These are phyloP conservation scores for Leucogyrophana mollusca DNA, from an alignment of 768 basidiomycete species.

Conservation along the genomic window DNA sequence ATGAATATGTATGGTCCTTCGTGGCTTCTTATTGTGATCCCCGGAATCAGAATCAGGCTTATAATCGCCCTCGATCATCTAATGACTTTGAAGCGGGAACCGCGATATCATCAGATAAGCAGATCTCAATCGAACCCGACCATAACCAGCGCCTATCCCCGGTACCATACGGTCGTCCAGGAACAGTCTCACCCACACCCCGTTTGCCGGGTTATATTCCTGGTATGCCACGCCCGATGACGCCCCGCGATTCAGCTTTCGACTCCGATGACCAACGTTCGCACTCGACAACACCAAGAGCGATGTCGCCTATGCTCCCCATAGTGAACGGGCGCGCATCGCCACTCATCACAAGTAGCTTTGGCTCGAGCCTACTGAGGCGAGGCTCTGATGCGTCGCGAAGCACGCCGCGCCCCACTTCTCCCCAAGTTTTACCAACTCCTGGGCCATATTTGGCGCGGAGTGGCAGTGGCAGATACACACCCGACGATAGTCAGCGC, in stretches of 20 bases:
- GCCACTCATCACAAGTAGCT: constrained; percentile 34
- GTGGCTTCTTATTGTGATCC: constrained; percentile 17
- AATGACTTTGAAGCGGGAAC: constrained; percentile 60
- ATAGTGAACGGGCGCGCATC: constrained; percentile 31
- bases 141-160: constrained; percentile 54
- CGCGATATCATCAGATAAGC: constrained; percentile 68
- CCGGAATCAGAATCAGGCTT: constrained; percentile 11
- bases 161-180: constrained; percentile 52
- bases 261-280: constrained; percentile 76
- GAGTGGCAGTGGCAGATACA: constrained; percentile 62
- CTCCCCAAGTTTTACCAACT: constrained; percentile 41
- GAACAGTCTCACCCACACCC: constrained; percentile 46
- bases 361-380: constrained; percentile 40
- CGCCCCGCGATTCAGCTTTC: constrained; percentile 65
- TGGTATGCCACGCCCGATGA: constrained; percentile 90
- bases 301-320: constrained; percentile 59
- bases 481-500: constrained; percentile 51
- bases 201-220: constrained; percentile 82
- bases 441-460: constrained; percentile 50
- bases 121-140: constrained; percentile 45
- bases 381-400: constrained; percentile 58
- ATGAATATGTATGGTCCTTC: constrained; percentile 6
- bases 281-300: constrained; percentile 72
- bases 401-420: constrained; percentile 46
- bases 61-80: constrained; percentile 32